Evolutionary conservation across 495 filamentous ascomycete genomes (phyloP), one percentile per base, ranked within the genome.

Genomic region (Sordaria brevicollis): DNA sequence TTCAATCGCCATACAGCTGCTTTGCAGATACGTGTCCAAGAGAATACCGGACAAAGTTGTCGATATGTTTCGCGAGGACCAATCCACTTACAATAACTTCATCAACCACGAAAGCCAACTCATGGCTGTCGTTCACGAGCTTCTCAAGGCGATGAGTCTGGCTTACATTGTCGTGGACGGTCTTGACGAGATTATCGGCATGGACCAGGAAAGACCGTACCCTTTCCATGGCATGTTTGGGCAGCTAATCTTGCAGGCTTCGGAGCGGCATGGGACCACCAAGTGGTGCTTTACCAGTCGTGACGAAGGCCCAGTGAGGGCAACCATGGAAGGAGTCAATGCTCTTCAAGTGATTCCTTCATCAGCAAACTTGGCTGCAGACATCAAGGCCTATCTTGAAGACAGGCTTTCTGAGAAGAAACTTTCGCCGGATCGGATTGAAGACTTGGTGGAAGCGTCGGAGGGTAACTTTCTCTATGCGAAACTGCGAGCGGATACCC

Each of bases 211-310:
- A 74, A 76, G 19, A 57, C 66, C 21, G 67, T 67, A 11, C 38
- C 74, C 21, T 41, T 19, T 5, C 9, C 39, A 41, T 41, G 6
- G 13, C 69, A 29, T 68, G 69, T 57, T 76, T 49, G 31, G 41
- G 57, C 49, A 67, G 37, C 65, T 76, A n/a, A 35, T 72, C 19
- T 17, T 19, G 17, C 4, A 41, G 33, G 25, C 72, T 37, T 57
- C 65, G 25, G 66, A 77, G 66, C 68, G 36, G 15, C 68, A 73
- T 38, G 79, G 79, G 0, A 76, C 75, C 34, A 71, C 74, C 13
- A 81, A 79, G 70, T 81, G 77, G 77, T 74, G 79, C 34, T 77
- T 78, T 39, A 77, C 74, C 2, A 81, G 77, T 65, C 70, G 79
- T 17, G 3, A 41, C 19, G 39, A 41, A 35, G 70, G 70, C 33